Base-by-base conservation (phyloP, 345 rosid species). In the Microcos paniculata region DNA sequence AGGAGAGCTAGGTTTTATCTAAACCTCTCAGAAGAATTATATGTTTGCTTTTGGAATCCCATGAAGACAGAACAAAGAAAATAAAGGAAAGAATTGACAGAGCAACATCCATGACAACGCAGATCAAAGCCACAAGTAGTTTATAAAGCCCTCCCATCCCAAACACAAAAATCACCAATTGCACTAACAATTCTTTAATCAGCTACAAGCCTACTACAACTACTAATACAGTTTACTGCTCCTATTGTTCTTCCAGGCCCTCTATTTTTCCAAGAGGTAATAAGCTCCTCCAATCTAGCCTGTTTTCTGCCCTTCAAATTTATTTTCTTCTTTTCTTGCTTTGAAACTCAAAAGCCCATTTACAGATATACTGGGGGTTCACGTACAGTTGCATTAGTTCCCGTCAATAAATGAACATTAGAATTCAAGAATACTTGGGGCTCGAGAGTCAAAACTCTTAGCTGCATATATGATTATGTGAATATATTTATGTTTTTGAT, bases 31-130 rank as follows among this genome's bases (percentile, higher is more conserved):
- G 8, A 56, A 16, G 21, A 38, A 21, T n/a, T 43, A 23, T 33
- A 45, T 84, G 77, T 79, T 78, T 18, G 66, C 83, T 77, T 82
- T 81, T 62, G 77, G 79, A 81, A 84, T 85, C 84, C 57, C 55
- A 61, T 61, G 71, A 49, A 78, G 67, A 71, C 49, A 64, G 28
- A 23, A n/a, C n/a, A 46, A 69, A 69, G 69, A 51, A 49, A 53
- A 24, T 59, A 30, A 46, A 69, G 64, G 69, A 49, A 49, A 53
- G 24, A 69, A 30, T 33, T 72, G 79, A 78, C 62, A 67, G 57
- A 69, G 42, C 53, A 72, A 35, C 52, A 77, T 28, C 70, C n/a
- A 58, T 57, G 79, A 55, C 63, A 86, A 72, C 78, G 66, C 84
- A 12, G 40, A 19, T 70, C 28, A 52, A 35, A 66, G 74, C 35